phyloP scores from a whole-genome alignment of 2,329 filamentous ascomycete genomes.

The Trichoderma aggressivum region DNA sequence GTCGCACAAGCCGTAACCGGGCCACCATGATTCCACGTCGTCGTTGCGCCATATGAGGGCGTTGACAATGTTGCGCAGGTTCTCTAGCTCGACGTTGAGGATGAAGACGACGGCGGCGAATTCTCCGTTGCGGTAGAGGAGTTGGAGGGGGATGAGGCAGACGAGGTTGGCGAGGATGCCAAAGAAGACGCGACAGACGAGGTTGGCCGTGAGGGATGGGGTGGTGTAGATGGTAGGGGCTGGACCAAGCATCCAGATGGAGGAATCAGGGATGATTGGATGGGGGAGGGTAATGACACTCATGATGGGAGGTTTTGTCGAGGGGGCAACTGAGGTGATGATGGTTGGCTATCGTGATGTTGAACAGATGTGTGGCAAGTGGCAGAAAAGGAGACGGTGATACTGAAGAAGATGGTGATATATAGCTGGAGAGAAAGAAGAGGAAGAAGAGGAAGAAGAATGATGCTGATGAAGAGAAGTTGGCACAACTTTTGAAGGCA shows the following conservation, averaged over 20 bases:
- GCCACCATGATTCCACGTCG: constrained; percentile 49
- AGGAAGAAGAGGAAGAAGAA: not conserved
- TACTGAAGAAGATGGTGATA: not conserved
- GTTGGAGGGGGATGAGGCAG: constrained; percentile 49
- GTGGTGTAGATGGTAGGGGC: constrained; percentile 24
- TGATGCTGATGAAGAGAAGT: not conserved
- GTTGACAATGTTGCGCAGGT: constrained; percentile 49
- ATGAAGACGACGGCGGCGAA: constrained; percentile 52
- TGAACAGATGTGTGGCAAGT: not conserved
- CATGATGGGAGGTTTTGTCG: not conserved
- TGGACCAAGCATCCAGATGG: constrained; percentile 13
- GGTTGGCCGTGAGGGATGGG: constrained; percentile 41
- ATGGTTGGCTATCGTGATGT: not conserved
- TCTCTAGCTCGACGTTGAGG: constrained; percentile 42
- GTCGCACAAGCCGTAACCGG: constrained; percentile 54
- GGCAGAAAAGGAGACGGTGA: not conserved
- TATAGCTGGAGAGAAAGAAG: not conserved
- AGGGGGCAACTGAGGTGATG: no score
- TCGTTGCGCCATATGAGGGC: constrained; percentile 53
- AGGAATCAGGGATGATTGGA: constrained; percentile 16
- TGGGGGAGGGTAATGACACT: not conserved
- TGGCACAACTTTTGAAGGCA: not conserved
- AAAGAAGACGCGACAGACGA: constrained; percentile 47
- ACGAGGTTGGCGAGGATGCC: constrained; percentile 43
- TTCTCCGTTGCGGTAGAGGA: constrained; percentile 52